phyloP scores from a whole-genome alignment of 2,329 filamentous ascomycete species.

The Camillea tinctor region DNA sequence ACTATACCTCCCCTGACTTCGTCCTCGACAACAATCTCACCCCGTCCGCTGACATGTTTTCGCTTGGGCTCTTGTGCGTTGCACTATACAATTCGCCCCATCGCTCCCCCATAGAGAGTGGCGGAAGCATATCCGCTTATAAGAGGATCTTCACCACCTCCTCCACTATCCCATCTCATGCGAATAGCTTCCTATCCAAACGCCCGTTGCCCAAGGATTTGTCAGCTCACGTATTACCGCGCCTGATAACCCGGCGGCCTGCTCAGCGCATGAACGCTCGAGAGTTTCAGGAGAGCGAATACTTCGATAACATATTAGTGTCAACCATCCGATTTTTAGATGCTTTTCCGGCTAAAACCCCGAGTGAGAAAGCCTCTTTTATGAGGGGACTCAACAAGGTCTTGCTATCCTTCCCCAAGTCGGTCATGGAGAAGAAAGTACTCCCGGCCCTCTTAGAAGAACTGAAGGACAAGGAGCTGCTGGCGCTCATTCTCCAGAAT shows the following conservation, averaged over 20 bases:
- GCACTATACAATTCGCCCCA: conserved; percentile 95
- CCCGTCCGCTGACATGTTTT: conserved; percentile 86
- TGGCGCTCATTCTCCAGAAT: conserved; percentile 84
- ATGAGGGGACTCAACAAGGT: conserved; percentile 86
- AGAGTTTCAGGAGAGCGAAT: conserved; percentile 92
- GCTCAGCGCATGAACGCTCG: conserved; percentile 83
- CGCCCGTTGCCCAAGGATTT: conserved; percentile 79
- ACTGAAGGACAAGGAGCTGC: conserved; percentile 84
- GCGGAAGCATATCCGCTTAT: conserved; percentile 79
- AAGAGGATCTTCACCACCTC: conserved; percentile 79
- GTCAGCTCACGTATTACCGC: conserved; percentile 71
- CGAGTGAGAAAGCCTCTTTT: conserved; percentile 87
- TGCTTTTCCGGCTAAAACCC: conserved; percentile 84
- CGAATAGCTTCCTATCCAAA: conserved; percentile 82
- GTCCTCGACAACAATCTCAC: conserved; percentile 88
- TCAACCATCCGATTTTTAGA: conserved; percentile 96
- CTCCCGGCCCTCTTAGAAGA: conserved; percentile 87
- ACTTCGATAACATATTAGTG: conserved; percentile 95
- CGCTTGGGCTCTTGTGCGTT: conserved; percentile 82
- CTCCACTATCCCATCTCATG: conserved; percentile 72
- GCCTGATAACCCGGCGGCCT: conserved; percentile 82
- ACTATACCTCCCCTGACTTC: conserved; percentile 94
- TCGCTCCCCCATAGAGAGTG: conserved; percentile 77
- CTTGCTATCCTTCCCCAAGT: conserved; percentile 86
- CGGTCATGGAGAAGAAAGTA: conserved; percentile 92